phyloP scores from a whole-genome alignment of 192 early-diverging fungal species.

The Backusella mclennaniae region DNA sequence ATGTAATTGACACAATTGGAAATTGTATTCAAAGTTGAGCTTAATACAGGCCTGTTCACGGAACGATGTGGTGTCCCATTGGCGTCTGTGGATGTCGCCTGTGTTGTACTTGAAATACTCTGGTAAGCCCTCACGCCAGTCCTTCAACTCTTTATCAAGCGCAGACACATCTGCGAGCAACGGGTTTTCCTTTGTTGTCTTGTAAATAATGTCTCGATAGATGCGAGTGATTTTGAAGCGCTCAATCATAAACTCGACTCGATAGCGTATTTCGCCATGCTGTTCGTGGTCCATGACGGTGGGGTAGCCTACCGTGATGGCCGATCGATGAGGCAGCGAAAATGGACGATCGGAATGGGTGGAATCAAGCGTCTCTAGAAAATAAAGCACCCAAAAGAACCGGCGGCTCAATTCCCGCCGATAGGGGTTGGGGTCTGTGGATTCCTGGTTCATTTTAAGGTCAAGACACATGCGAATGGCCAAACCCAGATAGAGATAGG shows the following conservation, averaged over 20 bases:
- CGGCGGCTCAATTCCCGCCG: slow-evolving; percentile 20
- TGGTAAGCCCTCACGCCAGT: slow-evolving; percentile 28
- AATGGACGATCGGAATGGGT: slow-evolving; percentile 35
- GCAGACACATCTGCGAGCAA: slow-evolving; percentile 18
- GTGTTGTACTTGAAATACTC: slow-evolving; percentile 28
- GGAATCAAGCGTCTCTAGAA: slow-evolving; percentile 24
- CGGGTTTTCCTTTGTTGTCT: slow-evolving; percentile 13
- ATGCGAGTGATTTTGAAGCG: slow-evolving; percentile 32
- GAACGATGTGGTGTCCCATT: slow-evolving; percentile 28
- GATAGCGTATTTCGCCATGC: slow-evolving; percentile 20
- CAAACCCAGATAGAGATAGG: slow-evolving; percentile 30
- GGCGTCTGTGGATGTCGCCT: not conserved
- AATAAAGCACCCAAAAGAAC: slow-evolving; percentile 23
- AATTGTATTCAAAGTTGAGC: slow-evolving; percentile 39
- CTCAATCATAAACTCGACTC: slow-evolving; percentile 35
- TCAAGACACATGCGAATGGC: slow-evolving; percentile 37
- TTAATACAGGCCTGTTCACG: slow-evolving; percentile 39
- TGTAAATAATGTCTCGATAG: slow-evolving; percentile 29
- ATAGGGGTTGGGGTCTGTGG: not conserved
- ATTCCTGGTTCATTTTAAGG: slow-evolving; percentile 26
- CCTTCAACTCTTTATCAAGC: slow-evolving; percentile 23
- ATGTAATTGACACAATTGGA: slow-evolving; percentile 33
- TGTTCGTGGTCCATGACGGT: slow-evolving; percentile 24
- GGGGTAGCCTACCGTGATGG: not conserved
- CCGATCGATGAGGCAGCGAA: slow-evolving; percentile 17